phyloP scores from a whole-genome alignment of 2,329 filamentous ascomycete species.

The Penicillium expansum region DNA sequence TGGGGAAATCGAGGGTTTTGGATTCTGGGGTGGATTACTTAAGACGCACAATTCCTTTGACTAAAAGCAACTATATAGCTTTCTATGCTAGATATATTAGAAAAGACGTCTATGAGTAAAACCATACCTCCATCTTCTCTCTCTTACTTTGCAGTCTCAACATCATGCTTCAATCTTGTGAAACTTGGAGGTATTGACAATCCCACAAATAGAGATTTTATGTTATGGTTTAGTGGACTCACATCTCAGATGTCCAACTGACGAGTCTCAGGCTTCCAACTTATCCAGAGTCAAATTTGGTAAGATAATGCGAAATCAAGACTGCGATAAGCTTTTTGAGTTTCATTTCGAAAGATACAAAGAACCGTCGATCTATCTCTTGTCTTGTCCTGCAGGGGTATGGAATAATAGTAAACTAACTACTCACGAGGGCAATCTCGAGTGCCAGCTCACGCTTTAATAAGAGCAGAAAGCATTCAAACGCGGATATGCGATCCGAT shows the following conservation, averaged over 20 bases:
- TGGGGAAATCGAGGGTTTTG: background rate
- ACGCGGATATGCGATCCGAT: conserved; percentile 3
- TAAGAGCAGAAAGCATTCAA: background rate
- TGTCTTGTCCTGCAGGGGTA: background rate
- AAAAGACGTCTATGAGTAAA: background rate
- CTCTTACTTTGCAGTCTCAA: background rate
- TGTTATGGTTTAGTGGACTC: background rate
- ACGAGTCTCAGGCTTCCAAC: background rate
- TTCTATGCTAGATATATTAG: background rate
- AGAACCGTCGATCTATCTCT: background rate
- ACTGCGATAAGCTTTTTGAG: background rate
- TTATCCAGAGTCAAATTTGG: background rate
- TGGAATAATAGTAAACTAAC: background rate
- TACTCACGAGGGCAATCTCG: background rate
- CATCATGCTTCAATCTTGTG: background rate
- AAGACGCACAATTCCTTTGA: background rate
- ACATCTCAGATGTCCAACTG: background rate
- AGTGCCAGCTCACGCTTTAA: background rate
- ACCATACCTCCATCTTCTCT: background rate
- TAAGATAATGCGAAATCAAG: background rate
- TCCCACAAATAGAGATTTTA: background rate
- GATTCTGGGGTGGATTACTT: background rate
- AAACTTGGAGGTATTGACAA: no score
- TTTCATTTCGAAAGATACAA: background rate
- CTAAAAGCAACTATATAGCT: background rate